Evolutionary conservation across 179 eudicot species (phyloP).

Genomic region (Corrigiola litoralis): DNA sequence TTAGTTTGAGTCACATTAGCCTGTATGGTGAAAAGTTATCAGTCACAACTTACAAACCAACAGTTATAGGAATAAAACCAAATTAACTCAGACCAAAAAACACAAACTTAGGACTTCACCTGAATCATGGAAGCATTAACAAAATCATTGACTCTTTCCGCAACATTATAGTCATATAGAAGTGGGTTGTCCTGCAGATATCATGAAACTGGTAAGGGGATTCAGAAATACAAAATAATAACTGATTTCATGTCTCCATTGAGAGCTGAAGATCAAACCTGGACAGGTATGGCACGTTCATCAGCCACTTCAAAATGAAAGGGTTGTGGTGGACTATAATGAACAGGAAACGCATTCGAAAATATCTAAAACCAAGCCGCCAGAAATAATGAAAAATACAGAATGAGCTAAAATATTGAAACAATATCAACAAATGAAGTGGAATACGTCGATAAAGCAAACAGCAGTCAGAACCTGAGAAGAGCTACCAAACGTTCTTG

Average conservation of each 20-base stretch:
- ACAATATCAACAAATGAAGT: not conserved
- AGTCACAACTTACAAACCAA: not conserved
- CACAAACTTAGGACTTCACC: constrained; percentile 37
- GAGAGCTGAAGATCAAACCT: constrained; percentile 45
- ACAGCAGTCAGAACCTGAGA: constrained; percentile 52
- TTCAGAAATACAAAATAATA: not conserved
- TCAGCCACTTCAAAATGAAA: constrained; percentile 75
- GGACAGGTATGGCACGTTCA: constrained; percentile 44
- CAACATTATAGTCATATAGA: constrained; percentile 64
- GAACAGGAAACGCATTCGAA: constrained; percentile 68
- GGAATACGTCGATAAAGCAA: not conserved
- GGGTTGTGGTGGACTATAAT: constrained; percentile 70
- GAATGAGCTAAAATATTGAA: not conserved
- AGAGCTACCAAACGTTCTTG: constrained; percentile 78
- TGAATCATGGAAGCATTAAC: constrained; percentile 56
- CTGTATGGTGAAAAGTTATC: constrained; percentile 25
- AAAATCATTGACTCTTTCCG: constrained; percentile 66
- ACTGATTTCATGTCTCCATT: not conserved
- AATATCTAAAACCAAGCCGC: constrained; percentile 52
- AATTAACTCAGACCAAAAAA: too few species aligned
- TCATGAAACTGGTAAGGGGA: constrained; percentile 7
- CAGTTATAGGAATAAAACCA: not conserved
- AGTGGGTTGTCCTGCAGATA: constrained; percentile 64
- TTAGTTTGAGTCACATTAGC: constrained; percentile 81
- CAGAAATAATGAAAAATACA: not conserved